A percentile compares a stretch with the other conserved stretches of the same genome.
These are phyloP conservation scores for Gardenia jasminoides DNA, from an alignment of 257 asterid species.

Conservation along the genomic window DNA sequence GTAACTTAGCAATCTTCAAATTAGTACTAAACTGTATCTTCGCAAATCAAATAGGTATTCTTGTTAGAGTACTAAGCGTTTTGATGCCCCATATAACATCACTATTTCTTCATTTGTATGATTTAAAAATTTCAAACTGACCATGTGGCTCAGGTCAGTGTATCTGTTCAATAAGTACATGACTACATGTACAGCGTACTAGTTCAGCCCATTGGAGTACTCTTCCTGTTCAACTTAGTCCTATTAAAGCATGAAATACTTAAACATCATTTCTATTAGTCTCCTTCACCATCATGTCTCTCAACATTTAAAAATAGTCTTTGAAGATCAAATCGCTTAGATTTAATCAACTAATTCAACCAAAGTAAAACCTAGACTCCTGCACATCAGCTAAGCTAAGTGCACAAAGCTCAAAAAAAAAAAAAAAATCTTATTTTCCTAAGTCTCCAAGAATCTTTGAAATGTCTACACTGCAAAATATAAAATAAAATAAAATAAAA, in stretches of 20 bases:
- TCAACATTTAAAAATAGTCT: too few relatives aligned
- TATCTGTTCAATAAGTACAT: not conserved
- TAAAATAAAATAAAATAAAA: too few relatives aligned
- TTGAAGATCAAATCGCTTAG: too few relatives aligned
- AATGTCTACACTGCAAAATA: not conserved
- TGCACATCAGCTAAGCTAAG: too few relatives aligned
- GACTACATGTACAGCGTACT: too few relatives aligned
- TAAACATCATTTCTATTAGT: not conserved
- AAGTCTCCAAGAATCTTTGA: not conserved
- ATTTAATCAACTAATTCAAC: not conserved
- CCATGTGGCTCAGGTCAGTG: not conserved
- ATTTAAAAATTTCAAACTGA: not conserved
- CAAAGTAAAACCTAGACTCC: not conserved
- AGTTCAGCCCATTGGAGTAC: not conserved
- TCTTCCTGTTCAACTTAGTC: not conserved
- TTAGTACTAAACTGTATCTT: too few relatives aligned
- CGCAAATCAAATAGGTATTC: too few relatives aligned
- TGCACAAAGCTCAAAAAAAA: not conserved
- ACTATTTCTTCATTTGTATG: too few relatives aligned
- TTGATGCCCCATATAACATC: too few relatives aligned
- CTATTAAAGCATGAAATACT: too few relatives aligned
- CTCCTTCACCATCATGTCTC: not conserved
- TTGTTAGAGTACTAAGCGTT: too few relatives aligned
- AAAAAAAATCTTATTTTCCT: not conserved
- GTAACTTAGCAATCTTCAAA: too few relatives aligned